A percentile compares a stretch with the other conserved stretches of the same genome.
Evolutionary conservation across 371 early-diverging fungal genomes (phyloP).

Genomic region (Actinomucor elegans): DNA sequence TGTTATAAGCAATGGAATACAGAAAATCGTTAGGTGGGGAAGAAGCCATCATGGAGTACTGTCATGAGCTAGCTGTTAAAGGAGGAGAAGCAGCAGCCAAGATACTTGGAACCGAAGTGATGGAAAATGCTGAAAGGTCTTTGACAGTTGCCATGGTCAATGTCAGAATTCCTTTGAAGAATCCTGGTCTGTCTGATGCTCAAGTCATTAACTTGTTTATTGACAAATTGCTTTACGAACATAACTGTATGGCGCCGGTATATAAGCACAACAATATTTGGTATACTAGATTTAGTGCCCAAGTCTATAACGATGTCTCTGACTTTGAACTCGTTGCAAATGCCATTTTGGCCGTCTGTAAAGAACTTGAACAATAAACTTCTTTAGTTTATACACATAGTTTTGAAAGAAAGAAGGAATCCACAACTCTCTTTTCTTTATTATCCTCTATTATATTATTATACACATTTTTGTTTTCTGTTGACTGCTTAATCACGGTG

Average conservation of each 20-base stretch:
- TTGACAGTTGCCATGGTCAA: slow-evolving; percentile 57
- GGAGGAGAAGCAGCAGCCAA: slow-evolving; percentile 60
- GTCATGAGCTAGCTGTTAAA: slow-evolving; percentile 52
- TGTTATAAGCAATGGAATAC: slow-evolving; percentile 44
- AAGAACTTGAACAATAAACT: slow-evolving; percentile 33
- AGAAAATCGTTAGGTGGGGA: slow-evolving; percentile 58
- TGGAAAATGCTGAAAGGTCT: slow-evolving; percentile 51
- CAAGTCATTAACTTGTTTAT: slow-evolving; percentile 25
- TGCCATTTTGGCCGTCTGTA: slow-evolving; percentile 40
- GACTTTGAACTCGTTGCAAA: slow-evolving; percentile 51
- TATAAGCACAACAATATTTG: slow-evolving; percentile 50
- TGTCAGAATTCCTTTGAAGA: slow-evolving; percentile 55
- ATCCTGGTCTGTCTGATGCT: slow-evolving; percentile 31
- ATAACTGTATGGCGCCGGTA: slow-evolving; percentile 40
- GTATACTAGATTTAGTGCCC: slow-evolving; percentile 59
- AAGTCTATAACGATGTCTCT: slow-evolving; percentile 55
- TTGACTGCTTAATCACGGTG: slow-evolving; percentile 27
- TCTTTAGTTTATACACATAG: no score
- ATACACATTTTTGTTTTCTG: no score
- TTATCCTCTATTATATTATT: no score
- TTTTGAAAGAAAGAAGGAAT: no score
- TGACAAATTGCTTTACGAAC: slow-evolving; percentile 37
- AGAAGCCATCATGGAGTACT: slow-evolving; percentile 54
- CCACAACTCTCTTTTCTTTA: background rate
- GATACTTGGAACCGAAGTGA: slow-evolving; percentile 55